Conservation (phyloP, 192 early-diverging fungal genomes). For the Entrophospora sp. region DNA sequence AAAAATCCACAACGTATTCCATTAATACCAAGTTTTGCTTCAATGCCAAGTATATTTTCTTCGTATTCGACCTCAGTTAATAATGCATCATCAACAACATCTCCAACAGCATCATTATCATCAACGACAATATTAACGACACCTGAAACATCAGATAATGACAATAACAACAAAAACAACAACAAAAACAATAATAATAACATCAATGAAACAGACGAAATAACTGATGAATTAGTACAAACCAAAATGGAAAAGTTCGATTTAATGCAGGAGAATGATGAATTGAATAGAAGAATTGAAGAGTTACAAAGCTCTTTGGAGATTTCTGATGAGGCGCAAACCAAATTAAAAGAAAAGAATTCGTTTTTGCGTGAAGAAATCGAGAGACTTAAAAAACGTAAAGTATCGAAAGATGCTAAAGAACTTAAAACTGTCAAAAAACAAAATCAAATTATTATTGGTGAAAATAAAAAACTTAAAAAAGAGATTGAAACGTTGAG, state of each 20-base stretch:
- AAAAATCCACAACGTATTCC: no score
- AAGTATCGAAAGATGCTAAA: conserved; percentile 17
- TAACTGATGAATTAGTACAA: conserved; percentile 31
- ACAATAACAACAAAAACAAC: no score
- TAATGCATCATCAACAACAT: no score
- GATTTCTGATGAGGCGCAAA: conserved; percentile 27
- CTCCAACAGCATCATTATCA: no score
- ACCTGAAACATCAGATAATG: no score
- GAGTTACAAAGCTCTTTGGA: conserved; percentile 23
- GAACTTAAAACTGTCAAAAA: conserved; percentile 3
- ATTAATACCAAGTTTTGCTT: no score
- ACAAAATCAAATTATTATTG: no score
- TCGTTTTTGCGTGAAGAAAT: conserved; percentile 20
- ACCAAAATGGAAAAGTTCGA: conserved; percentile 32
- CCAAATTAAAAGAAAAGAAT: conserved; percentile 25
- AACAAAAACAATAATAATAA: background rate
- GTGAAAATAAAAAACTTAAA: background rate
- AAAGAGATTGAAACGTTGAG: conserved; percentile 24
- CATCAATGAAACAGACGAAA: background rate
- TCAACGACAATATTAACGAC: no score
- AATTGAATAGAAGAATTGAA: conserved; percentile 14
- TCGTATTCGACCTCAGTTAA: no score
- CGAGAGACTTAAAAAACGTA: conserved; percentile 20
- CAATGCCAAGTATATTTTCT: no score
- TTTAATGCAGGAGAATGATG: no score